Evolutionary conservation across 1,284 basidiomycete species (phyloP), one percentile per base, ranked within the genome.

Genomic region (Boletus calvinii): DNA sequence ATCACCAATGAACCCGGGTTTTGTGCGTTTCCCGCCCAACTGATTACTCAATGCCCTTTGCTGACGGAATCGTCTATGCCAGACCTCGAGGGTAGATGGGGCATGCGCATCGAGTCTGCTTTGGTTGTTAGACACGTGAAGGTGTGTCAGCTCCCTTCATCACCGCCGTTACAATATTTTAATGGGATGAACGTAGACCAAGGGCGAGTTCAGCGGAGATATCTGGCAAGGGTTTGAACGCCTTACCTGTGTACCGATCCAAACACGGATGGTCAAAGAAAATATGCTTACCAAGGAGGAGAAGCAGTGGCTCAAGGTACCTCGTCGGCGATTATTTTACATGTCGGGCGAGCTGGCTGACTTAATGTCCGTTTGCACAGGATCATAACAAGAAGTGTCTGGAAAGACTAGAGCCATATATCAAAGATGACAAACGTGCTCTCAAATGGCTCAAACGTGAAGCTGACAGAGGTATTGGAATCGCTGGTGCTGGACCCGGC

Each of bases 201-300:
- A 79, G 71, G 77, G 83, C 63, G 79, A 85, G 59, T 90, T 85
- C 70, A 87, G 83, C 54, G 85, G 84, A 22, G 78, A 84, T 59
- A 72, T 82, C 37, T 96, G 90, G 87, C 80, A 94, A 22, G 85
- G 85, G 6, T 96, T 95, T 66, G 92, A 95, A 71, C 85, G 90
- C 11, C 75, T 96, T 57, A 95, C 94, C 3, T 88, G 87, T 68
- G 93, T 95, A 5, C 96, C 97, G 0, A 97, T 99, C 64, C 91
- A 96, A 73, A 92, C 90, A 3, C 83, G 84, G 60, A 88, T 99
- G 80, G 85, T 98, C 50, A 91, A 94, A 64, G 84, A 87, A 51
- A 75, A 71, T 37, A 83, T 98, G 79, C 78, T 98, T 57, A 85
- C 85, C 11, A 88, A 86, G 63, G 87, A 89, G 52, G 94, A 99